A percentile compares a stretch with the other conserved stretches of the same genome.
These are phyloP conservation scores for Pulveroboletus frians DNA, from an alignment of 768 basidiomycete species.

Conservation along the genomic window DNA sequence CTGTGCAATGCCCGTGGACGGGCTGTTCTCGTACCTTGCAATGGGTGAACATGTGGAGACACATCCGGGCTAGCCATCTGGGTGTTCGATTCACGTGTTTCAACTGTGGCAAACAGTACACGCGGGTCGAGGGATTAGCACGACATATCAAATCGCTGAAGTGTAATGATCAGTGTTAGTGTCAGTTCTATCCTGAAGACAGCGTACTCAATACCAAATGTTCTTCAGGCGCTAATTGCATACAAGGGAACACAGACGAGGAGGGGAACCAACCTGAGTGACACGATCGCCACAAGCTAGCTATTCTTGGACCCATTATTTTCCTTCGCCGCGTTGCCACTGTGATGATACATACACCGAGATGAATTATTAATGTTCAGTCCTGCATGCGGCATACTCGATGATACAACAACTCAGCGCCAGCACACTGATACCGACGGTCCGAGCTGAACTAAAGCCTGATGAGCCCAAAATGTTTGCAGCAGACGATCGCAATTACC, in stretches of 20 bases:
- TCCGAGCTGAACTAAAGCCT: no score
- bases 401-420: no score
- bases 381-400: neutral
- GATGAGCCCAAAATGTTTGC: neutral
- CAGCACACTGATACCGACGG: neutral
- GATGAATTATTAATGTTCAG: neutral
- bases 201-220: neutral
- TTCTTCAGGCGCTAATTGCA: neutral
- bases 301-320: neutral
- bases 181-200: neutral
- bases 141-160: neutral
- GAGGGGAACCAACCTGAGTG: no score
- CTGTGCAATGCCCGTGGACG: slow-evolving; percentile 8
- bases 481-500: neutral
- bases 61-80: slow-evolving; percentile 7
- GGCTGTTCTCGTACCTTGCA: slow-evolving; percentile 2
- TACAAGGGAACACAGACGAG: no score
- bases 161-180: neutral
- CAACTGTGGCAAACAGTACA: slow-evolving; percentile 5
- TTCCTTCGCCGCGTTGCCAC: neutral
- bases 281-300: no score
- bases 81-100: neutral
- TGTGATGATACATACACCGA: neutral
- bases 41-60: slow-evolving; percentile 6
- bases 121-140: slow-evolving; percentile 1